These are phyloP conservation scores for Coleophoma eucalyptorum DNA, from an alignment of 2,329 filamentous ascomycete species.

Conservation along the genomic window DNA sequence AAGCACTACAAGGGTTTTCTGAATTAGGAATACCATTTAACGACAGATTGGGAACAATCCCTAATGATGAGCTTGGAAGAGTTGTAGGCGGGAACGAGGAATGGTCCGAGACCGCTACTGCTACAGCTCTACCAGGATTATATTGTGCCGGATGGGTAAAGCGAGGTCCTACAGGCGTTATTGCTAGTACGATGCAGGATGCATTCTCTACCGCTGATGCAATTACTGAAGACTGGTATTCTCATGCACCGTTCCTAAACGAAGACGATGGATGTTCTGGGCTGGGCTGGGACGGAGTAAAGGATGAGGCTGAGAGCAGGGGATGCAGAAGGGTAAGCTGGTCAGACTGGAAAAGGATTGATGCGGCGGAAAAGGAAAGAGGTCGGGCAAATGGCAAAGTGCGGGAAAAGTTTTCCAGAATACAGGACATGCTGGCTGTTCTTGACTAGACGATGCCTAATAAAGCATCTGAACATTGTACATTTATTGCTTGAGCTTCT, in stretches of 20 bases:
- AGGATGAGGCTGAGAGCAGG: constrained; percentile 49
- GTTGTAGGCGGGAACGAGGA: constrained; percentile 39
- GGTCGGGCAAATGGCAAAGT: constrained; percentile 69
- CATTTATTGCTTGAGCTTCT: constrained; percentile 66
- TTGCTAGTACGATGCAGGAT: constrained; percentile 93
- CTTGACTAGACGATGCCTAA: constrained; percentile 30
- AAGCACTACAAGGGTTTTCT: constrained; percentile 69
- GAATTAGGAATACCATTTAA: constrained; percentile 79
- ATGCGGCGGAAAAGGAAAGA: constrained; percentile 66
- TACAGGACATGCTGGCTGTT: constrained; percentile 53
- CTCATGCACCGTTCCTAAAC: constrained; percentile 42
- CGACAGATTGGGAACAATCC: constrained; percentile 66
- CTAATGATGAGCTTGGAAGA: constrained; percentile 77
- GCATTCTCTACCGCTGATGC: constrained; percentile 86
- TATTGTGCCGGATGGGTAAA: constrained; percentile 98
- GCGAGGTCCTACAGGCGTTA: constrained; percentile 88
- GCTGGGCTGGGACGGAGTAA: constrained; percentile 75
- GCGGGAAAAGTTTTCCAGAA: constrained; percentile 65
- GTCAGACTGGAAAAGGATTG: constrained; percentile 84
- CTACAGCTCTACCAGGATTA: constrained; percentile 55
- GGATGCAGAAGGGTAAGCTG: constrained; percentile 68
- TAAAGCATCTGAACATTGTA: constrained; percentile 11
- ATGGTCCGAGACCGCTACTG: constrained; percentile 7
- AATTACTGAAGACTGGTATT: constrained; percentile 73
- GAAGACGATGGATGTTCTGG: constrained; percentile 34